Evolutionary conservation across 129 eudicot genomes (phyloP).

Genomic region (Artemisia annua): DNA sequence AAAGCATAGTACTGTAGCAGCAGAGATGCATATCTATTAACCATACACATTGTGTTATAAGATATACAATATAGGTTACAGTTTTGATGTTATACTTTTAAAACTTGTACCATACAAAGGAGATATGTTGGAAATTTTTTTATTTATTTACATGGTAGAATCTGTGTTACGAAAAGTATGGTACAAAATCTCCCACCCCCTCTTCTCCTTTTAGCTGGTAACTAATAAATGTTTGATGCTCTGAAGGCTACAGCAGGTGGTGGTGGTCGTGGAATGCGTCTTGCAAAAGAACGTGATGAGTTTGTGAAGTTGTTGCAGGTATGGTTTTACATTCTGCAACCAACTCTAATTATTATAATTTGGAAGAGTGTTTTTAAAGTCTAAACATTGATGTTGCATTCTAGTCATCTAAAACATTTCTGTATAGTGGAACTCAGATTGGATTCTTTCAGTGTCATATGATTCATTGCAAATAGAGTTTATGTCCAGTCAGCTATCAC

Average conservation of each 20-base stretch:
- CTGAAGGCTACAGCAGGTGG: slow-evolving; percentile 99
- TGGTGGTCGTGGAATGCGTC: slow-evolving; percentile 99
- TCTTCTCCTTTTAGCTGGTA: neutral
- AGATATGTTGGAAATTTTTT: neutral
- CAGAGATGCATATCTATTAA: neutral
- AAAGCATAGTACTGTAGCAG: neutral
- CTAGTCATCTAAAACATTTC: neutral
- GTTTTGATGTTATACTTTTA: neutral
- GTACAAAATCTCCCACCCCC: neutral
- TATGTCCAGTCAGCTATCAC: no score
- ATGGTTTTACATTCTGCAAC: slow-evolving; percentile 17
- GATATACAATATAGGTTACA: no score
- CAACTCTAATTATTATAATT: slow-evolving; percentile 5
- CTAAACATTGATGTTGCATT: slow-evolving; percentile 11
- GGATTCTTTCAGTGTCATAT: no score
- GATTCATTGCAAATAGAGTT: no score
- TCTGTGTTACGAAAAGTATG: neutral
- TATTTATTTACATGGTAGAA: neutral
- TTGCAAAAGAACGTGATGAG: slow-evolving; percentile 90
- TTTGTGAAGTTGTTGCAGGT: slow-evolving; percentile 95
- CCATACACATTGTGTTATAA: neutral
- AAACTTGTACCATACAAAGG: neutral
- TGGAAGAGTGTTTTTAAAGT: neutral
- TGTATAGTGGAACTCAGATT: no score
- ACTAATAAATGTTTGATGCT: slow-evolving; percentile 24